Evolutionary conservation across 306 rosid genomes (phyloP), one percentile per base, ranked within the genome.

Genomic region (Pterocarpus macrocarpus): DNA sequence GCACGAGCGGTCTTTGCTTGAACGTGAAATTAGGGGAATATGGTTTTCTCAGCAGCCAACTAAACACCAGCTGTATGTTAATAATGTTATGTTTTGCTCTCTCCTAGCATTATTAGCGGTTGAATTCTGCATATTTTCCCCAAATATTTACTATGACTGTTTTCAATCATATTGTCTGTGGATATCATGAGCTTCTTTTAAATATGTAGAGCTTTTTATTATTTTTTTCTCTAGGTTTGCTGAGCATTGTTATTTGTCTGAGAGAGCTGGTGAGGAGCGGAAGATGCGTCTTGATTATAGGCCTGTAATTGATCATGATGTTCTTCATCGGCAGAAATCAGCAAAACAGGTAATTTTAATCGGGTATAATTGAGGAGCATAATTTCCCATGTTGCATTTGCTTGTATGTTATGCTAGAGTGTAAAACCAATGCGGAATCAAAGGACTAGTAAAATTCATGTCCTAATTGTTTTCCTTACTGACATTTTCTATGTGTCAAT

Each of bases 281-380:
- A 79, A 71, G 28, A 87, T 72, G 56, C 92, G 91, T 10, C 71
- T 74, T 59, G 78, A 87, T 76, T 93, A 93, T 87, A 90, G 86
- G 76, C 92, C 98, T 64, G 69, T 95, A 78, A 85, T 95, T 87
- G 99, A 93, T 65, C 91, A 91, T 79, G 99, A 95, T 77, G 90
- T 97, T 47, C 81, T 95, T 70, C 94, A 86, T 72, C 87, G 82
- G 65, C 93, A 86, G 38, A 79, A 58, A 76, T 79, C 84, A 44
- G 64, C 71, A 64, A 76, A 80, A 61, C 89, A 85, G 99, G 98
- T 95, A 91, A 56, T 63, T 15, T 38, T 62, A 16, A 34, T 62
- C 73, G 64, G 62, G 35, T 33, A 50, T 28, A 11, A 38, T 41
- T 36, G 32, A 28, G 45, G 17, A 49, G 81, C 78, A 50, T 35